phyloP scores from a whole-genome alignment of 2,329 filamentous ascomycete genomes.

The Colletotrichum orchidophilum region DNA sequence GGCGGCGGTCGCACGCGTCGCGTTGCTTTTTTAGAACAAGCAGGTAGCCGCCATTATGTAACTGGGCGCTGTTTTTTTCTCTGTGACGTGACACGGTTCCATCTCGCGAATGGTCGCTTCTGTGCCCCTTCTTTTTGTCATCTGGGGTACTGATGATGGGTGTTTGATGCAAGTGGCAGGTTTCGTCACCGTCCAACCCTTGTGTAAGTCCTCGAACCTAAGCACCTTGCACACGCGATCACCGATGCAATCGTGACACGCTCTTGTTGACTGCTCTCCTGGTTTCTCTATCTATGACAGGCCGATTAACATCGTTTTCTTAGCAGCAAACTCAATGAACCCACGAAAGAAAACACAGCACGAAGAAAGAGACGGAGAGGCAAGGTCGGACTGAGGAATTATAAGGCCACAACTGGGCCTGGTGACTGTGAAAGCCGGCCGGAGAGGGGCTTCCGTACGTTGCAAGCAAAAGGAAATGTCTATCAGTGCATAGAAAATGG shows the following conservation, averaged over 20 bases:
- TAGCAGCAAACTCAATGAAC: not conserved
- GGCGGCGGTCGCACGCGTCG: conserved; percentile 25
- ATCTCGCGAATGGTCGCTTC: not conserved
- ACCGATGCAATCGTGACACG: not conserved
- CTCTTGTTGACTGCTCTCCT: not conserved
- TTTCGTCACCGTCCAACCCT: not conserved
- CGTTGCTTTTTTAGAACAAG: conserved; percentile 25
- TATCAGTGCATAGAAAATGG: not conserved
- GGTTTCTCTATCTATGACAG: not conserved
- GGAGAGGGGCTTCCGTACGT: not conserved
- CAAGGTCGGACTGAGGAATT: too few species aligned
- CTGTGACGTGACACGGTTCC: not conserved
- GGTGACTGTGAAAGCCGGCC: not conserved
- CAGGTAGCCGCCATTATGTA: conserved; percentile 31
- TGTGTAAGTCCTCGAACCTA: not conserved
- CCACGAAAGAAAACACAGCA: not conserved
- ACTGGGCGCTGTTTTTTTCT: not conserved
- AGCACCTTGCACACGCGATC: not conserved
- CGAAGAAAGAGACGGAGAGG: not conserved
- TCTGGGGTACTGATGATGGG: not conserved
- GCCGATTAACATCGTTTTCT: not conserved
- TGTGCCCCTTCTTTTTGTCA: not conserved
- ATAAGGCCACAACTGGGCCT: too few species aligned
- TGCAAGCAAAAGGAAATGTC: not conserved
- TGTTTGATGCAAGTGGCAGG: not conserved